phyloP scores from a whole-genome alignment of 768 basidiomycete genomes.

The Mycena venus region DNA sequence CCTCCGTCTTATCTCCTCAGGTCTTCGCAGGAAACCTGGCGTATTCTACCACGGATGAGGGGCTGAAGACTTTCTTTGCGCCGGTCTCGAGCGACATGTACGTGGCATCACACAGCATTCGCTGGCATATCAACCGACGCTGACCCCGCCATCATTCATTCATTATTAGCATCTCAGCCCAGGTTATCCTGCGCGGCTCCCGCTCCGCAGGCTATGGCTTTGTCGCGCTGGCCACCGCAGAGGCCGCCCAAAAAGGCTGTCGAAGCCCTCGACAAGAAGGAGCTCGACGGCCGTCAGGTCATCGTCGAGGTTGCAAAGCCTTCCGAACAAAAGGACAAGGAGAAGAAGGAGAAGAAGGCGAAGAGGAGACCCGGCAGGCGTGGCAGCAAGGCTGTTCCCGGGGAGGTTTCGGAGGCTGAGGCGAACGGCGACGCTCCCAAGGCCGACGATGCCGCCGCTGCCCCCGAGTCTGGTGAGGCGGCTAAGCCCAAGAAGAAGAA shows the following conservation, averaged over 20 bases:
- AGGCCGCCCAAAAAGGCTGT: constrained; percentile 91
- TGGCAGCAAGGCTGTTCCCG: constrained; percentile 88
- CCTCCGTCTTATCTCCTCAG: constrained; percentile 52
- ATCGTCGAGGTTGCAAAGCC: constrained; percentile 96
- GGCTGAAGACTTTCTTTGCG: constrained; percentile 94
- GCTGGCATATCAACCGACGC: constrained; percentile 41
- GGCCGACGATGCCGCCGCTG: constrained; percentile 64
- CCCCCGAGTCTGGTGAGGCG: constrained; percentile 72
- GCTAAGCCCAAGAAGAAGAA: constrained; percentile 90
- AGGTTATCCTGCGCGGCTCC: constrained; percentile 87
- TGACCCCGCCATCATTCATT: constrained; percentile 30
- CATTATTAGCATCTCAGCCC: constrained; percentile 88
- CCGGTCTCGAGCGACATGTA: constrained; percentile 91
- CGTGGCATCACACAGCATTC: constrained; percentile 64
- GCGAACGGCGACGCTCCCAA: constrained; percentile 82
- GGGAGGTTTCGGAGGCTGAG: constrained; percentile 92
- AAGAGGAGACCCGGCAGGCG: constrained; percentile 90
- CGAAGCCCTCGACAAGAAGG: constrained; percentile 86
- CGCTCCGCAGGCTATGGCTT: constrained; percentile 95
- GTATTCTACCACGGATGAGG: constrained; percentile 94
- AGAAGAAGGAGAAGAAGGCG: constrained; percentile 82
- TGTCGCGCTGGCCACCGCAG: constrained; percentile 83
- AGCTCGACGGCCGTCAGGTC: constrained; percentile 90
- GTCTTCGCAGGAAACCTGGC: constrained; percentile 97
- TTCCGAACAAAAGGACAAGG: constrained; percentile 87